Conservation (phyloP, 495 filamentous ascomycete genomes). For the Pseudomonodictys pantanalensis region DNA sequence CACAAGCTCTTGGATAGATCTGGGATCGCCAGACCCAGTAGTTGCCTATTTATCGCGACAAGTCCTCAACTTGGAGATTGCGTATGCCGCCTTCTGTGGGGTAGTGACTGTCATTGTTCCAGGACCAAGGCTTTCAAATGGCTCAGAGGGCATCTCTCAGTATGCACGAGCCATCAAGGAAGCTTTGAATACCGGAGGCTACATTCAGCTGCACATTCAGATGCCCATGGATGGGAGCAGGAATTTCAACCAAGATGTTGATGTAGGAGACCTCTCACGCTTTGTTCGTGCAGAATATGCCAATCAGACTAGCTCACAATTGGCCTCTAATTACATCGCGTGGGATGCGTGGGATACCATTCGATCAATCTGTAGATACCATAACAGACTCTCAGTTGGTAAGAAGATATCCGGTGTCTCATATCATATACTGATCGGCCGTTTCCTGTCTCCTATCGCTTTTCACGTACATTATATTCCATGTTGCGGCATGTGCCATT, state of each 20-base stretch:
- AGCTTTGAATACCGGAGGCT: constrained; percentile 65
- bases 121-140: constrained; percentile 61
- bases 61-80: constrained; percentile 83
- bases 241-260: constrained; percentile 50
- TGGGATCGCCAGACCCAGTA: constrained; percentile 76
- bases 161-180: constrained; percentile 86
- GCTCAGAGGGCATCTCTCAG: constrained; percentile 55
- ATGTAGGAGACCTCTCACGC: constrained; percentile 56
- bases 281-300: constrained; percentile 56
- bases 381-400: constrained; percentile 79
- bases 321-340: constrained; percentile 63
- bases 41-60: constrained; percentile 81
- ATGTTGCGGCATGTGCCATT: constrained; percentile 25
- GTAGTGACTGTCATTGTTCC: constrained; percentile 76
- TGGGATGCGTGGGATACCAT: constrained; percentile 97
- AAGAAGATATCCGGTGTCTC: constrained; percentile 43
- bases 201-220: constrained; percentile 76
- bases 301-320: constrained; percentile 39
- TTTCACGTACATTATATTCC: background rate
- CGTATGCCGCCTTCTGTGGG: constrained; percentile 93
- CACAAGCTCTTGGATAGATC: constrained; percentile 83
- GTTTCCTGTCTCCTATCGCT: background rate
- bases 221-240: constrained; percentile 69
- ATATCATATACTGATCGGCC: background rate
- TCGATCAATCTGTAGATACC: constrained; percentile 82